These are phyloP conservation scores for Geranium brycei DNA, from an alignment of 345 rosid species.

Conservation along the genomic window DNA sequence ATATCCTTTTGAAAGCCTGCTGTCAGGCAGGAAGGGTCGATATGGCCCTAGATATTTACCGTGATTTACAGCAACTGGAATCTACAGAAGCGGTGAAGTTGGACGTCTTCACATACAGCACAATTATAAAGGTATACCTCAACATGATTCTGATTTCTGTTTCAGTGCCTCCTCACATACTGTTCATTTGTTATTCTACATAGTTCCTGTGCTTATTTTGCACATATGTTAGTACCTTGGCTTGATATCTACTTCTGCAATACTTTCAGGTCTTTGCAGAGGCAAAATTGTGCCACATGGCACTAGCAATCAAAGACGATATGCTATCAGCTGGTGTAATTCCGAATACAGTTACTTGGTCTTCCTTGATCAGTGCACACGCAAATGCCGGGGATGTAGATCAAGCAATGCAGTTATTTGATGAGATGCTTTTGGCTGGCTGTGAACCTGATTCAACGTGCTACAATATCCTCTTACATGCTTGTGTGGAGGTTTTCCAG, in stretches of 20 bases:
- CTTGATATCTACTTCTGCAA: background rate
- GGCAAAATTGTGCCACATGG: slow-evolving; percentile 84
- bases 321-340: slow-evolving; percentile 62
- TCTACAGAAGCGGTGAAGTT: slow-evolving; percentile 48
- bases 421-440: slow-evolving; percentile 77
- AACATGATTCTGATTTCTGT: background rate
- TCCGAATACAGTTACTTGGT: slow-evolving; percentile 77
- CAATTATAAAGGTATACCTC: slow-evolving; percentile 62
- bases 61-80: slow-evolving; percentile 62
- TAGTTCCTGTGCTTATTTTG: background rate
- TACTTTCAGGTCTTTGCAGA: slow-evolving; percentile 66
- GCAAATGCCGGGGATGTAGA: slow-evolving; percentile 83
- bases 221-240: background rate
- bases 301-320: slow-evolving; percentile 68
- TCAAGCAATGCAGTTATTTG: slow-evolving; percentile 56
- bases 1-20: slow-evolving; percentile 80
- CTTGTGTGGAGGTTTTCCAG: slow-evolving; percentile 79
- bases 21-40: slow-evolving; percentile 73
- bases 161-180: background rate
- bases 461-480: slow-evolving; percentile 75
- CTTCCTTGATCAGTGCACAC: slow-evolving; percentile 83
- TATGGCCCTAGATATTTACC: slow-evolving; percentile 69
- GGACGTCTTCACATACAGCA: slow-evolving; percentile 85
- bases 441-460: slow-evolving; percentile 78
- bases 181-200: background rate